Conservation (phyloP, 768 basidiomycete genomes). For the Goffeauzyma gilvescens region DNA sequence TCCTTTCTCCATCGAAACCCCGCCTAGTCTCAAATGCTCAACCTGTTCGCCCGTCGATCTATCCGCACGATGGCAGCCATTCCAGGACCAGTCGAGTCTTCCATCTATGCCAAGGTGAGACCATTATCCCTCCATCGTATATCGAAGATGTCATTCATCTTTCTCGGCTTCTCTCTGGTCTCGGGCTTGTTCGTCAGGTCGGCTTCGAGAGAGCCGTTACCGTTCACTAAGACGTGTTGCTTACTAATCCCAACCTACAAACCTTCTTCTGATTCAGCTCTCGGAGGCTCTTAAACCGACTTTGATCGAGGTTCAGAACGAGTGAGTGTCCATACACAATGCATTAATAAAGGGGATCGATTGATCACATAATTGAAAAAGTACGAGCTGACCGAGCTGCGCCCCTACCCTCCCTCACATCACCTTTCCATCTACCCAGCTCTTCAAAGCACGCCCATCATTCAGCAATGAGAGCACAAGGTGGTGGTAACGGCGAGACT, state of each 20-base stretch:
- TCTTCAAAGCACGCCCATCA: conserved; percentile 33
- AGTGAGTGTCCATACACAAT: conserved; percentile 17
- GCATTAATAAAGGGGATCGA: neutral
- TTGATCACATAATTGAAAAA: neutral
- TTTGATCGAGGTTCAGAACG: conserved; percentile 32
- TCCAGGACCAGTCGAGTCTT: conserved; percentile 30
- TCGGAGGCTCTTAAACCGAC: conserved; percentile 28
- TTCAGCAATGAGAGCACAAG: conserved; percentile 33
- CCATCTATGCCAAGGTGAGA: conserved; percentile 30
- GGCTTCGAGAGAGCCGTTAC: neutral
- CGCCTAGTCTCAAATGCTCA: too few species aligned
- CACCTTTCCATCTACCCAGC: neutral
- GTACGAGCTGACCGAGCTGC: too few species aligned
- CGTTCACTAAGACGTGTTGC: too few species aligned
- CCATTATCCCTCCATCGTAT: too few species aligned
- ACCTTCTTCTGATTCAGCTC: conserved; percentile 25
- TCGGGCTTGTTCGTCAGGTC: neutral
- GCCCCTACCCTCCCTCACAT: too few species aligned
- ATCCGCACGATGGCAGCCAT: too few species aligned
- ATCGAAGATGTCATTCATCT: too few species aligned
- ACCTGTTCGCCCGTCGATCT: too few species aligned
- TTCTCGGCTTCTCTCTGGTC: too few species aligned
- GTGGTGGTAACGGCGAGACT: conserved; percentile 35
- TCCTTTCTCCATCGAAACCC: too few species aligned
- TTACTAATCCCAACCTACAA: too few species aligned